Conservation (phyloP, 2,329 filamentous ascomycete genomes). For the Beauveria rudraprayagi region DNA sequence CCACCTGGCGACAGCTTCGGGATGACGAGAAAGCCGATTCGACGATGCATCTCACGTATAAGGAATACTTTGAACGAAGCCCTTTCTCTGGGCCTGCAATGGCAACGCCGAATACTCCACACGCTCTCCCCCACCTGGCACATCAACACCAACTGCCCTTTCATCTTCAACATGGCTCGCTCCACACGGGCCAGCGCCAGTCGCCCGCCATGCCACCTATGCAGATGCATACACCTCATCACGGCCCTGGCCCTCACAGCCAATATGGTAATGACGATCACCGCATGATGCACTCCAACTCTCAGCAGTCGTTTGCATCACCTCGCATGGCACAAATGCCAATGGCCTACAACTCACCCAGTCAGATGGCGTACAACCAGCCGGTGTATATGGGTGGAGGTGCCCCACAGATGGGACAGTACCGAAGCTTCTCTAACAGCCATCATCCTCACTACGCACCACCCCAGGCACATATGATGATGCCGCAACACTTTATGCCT, state of each 20-base stretch:
- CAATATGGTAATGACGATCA: constrained; percentile 73
- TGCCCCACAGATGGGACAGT: constrained; percentile 62
- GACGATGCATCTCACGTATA: constrained; percentile 60
- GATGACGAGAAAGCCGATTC: constrained; percentile 64
- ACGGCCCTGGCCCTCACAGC: constrained; percentile 55
- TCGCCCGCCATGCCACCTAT: constrained; percentile 71
- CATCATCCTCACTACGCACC: constrained; percentile 55
- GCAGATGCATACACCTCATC: constrained; percentile 67
- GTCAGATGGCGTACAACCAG: constrained; percentile 64
- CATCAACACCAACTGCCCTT: constrained; percentile 80
- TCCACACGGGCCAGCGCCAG: constrained; percentile 58
- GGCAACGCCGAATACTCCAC: constrained; percentile 60
- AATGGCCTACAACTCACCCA: constrained; percentile 62
- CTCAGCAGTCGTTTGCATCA: constrained; percentile 77
- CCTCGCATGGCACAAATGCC: constrained; percentile 66
- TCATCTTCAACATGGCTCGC: constrained; percentile 69
- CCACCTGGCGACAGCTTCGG: constrained; percentile 70
- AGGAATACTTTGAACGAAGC: constrained; percentile 68
- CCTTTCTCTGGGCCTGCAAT: constrained; percentile 48
- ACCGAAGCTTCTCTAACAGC: constrained; percentile 62
- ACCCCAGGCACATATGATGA: constrained; percentile 75
- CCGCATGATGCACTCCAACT: constrained; percentile 81
- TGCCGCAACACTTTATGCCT: constrained; percentile 66
- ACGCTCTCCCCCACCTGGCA: constrained; percentile 63
- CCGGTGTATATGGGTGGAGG: constrained; percentile 63